Evolutionary conservation across 1,284 basidiomycete species (phyloP), one percentile per base, ranked within the genome.

Genomic region (Schizophyllum amplum): DNA sequence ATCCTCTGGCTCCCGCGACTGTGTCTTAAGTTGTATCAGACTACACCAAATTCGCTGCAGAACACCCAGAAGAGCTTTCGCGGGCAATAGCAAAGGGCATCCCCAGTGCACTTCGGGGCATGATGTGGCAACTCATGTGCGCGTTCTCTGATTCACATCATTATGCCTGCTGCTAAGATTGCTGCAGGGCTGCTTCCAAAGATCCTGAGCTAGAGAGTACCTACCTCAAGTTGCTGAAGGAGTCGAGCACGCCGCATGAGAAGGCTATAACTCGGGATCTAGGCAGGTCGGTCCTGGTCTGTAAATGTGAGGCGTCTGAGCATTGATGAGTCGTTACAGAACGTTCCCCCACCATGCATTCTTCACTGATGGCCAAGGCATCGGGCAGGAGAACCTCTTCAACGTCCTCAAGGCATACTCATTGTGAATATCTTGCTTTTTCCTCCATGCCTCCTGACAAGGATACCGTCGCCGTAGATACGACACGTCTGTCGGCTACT

Each of bases 361-460:
- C 74, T 99, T 98, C 71, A 91, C 86, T 55, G 90, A 92, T 60
- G 91, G 90, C 1, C 86, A 90, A 66, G 94, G 94, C 1, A 87
- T 94, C 21, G 96, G 96, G 0, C 95, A 98, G 69, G 96, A 98
- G 70, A 94, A 96, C 64, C 72, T 99, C 42, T 98, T 95, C 77
- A 98, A 98, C 69, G 95, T 99, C 52, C 80, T 98, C 48, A 98
- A 98, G 71, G 97, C 96, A 6, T 99, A 98, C 69, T 97, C 94
- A 25, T 68, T 99, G 81, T 90, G 71, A n/a, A n/a, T n/a, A n/a
- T n/a, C n/a, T n/a, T 47, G 63, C 57, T 53, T 48, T 50, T 49
- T 56, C 55, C 57, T n/a, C 27, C 24, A 23, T 50, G 27, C 15
- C 22, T 27, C 6, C 15, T 47, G 13, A 27, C 20, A n/a, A 22